Evolutionary conservation across 148 eudicot species (phyloP).

Genomic region (Chenopodium album): DNA sequence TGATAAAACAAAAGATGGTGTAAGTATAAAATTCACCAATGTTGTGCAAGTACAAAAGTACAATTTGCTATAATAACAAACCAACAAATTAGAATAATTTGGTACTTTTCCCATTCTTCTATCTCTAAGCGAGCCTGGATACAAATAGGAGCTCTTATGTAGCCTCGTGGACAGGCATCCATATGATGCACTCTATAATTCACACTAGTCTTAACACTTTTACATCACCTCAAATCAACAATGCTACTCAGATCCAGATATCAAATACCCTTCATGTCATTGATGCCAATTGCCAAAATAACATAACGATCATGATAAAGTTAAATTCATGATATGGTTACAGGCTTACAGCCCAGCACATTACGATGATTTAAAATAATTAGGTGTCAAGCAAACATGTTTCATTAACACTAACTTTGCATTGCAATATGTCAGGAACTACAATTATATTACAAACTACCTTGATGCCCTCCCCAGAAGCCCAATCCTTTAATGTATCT

Average conservation of each 20-base stretch:
- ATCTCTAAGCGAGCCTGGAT: too few relatives aligned
- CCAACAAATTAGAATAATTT: not conserved
- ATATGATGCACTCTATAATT: too few relatives aligned
- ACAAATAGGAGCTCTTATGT: not conserved
- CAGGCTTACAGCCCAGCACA: not conserved
- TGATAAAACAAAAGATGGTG: not conserved
- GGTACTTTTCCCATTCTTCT: not conserved
- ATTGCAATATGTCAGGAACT: not conserved
- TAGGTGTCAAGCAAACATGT: not conserved
- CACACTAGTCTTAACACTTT: not conserved
- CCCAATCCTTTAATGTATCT: constrained; percentile 69
- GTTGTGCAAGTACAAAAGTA: not conserved
- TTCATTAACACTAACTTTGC: not conserved
- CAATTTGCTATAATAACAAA: not conserved
- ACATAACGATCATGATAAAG: not conserved
- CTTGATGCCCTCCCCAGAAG: constrained; percentile 70
- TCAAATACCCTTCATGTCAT: not conserved
- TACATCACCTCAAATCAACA: not conserved
- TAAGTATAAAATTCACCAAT: not conserved
- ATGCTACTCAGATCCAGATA: not conserved
- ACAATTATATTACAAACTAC: constrained; percentile 31
- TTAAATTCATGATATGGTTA: not conserved
- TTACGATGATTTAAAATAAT: not conserved
- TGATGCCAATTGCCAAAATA: not conserved
- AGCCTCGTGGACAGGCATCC: not conserved